Conservation (phyloP, 179 eudicot species). For the Patellifolia procumbens region DNA sequence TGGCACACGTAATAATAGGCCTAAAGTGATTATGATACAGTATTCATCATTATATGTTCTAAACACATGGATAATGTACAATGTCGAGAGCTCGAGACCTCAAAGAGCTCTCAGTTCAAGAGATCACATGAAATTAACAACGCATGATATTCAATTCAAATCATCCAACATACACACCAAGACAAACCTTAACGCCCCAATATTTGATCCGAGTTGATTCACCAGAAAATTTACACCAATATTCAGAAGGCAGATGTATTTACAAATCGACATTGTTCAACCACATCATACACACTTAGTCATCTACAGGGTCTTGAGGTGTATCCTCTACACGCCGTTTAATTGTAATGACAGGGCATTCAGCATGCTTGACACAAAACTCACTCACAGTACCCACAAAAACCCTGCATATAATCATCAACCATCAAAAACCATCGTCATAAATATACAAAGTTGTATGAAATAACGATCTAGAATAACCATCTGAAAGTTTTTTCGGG, state of each 20-base stretch:
- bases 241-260: conserved; percentile 5
- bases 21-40: not conserved
- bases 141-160: not conserved
- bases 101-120: not conserved
- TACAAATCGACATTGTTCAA: conserved; percentile 1
- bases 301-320: conserved; percentile 89
- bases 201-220: not conserved
- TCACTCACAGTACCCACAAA: conserved; percentile 97
- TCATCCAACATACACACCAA: not conserved
- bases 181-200: not conserved
- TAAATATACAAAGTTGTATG: not conserved
- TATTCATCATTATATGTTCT: not conserved
- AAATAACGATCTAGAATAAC: not conserved
- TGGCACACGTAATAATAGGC: not conserved
- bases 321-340: conserved; percentile 71
- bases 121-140: not conserved
- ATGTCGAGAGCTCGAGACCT: not conserved
- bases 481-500: not conserved
- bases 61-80: not conserved
- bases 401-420: conserved; percentile 67
- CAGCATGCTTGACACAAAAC: conserved; percentile 90
- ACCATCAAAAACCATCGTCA: not conserved
- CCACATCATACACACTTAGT: conserved; percentile 38
- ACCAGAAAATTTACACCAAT: conserved; percentile 10
- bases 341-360: conserved; percentile 88